Evolutionary conservation across 169 alveolate species (phyloP).

Genomic region (Plasmodium cynomolgi): DNA sequence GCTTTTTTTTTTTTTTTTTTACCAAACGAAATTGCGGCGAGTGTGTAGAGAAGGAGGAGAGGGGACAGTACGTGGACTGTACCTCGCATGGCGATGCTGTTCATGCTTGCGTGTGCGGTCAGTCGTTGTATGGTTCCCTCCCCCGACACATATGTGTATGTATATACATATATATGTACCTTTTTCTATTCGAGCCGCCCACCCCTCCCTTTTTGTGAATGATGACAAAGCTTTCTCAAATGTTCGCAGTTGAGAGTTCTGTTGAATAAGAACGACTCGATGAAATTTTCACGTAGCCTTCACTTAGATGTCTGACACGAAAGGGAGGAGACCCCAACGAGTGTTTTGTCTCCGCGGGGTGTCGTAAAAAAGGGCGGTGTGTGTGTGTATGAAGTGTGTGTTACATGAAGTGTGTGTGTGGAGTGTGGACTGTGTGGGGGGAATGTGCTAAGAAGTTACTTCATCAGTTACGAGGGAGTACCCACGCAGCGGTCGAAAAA

Average conservation of each 20-base stretch:
- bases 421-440: too few relatives aligned
- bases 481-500: not conserved
- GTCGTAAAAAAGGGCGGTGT: too few relatives aligned
- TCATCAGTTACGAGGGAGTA: not conserved
- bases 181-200: not conserved
- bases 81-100: too few relatives aligned
- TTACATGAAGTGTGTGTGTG: too few relatives aligned
- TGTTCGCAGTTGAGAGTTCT: constrained; percentile 58
- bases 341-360: not conserved
- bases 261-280: not conserved
- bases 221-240: constrained; percentile 54
- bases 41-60: too few relatives aligned
- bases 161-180: too few relatives aligned
- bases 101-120: too few relatives aligned
- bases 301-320: constrained; percentile 75
- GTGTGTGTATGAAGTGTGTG: too few relatives aligned
- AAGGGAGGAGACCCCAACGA: not conserved
- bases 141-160: not conserved
- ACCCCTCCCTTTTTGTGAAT: constrained; percentile 49
- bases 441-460: not conserved
- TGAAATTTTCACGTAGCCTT: constrained; percentile 53
- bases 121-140: too few relatives aligned
- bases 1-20: too few relatives aligned
- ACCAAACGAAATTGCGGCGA: not conserved
- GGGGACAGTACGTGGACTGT: too few relatives aligned